phyloP scores from a whole-genome alignment of 2,329 filamentous ascomycete genomes.

The Neopestalotiopsis sp. region DNA sequence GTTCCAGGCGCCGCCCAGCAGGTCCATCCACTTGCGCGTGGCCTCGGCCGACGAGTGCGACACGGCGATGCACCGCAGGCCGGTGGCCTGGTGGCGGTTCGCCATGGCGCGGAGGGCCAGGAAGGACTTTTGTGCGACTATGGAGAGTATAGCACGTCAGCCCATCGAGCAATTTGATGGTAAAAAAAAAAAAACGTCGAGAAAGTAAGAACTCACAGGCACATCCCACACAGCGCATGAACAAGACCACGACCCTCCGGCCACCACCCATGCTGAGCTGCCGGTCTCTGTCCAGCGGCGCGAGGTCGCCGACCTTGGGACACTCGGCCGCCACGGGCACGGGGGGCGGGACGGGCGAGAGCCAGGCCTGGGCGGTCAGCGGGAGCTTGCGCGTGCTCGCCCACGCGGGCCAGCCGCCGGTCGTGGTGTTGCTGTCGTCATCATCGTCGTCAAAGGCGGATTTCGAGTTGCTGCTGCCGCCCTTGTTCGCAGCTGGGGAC shows the following conservation, averaged over 20 bases:
- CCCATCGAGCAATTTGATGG: not conserved
- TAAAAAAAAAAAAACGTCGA: slow-evolving; percentile 19
- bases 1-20: slow-evolving; percentile 63
- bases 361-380: slow-evolving; percentile 59
- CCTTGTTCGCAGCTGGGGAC: slow-evolving; percentile 40
- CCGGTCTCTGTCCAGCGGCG: slow-evolving; percentile 52
- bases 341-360: slow-evolving; percentile 57
- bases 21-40: slow-evolving; percentile 62
- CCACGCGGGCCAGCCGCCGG: slow-evolving; percentile 45
- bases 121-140: slow-evolving; percentile 64
- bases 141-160: not conserved
- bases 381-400: slow-evolving; percentile 56
- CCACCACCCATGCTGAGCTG: slow-evolving; percentile 51
- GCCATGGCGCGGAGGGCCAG: slow-evolving; percentile 60
- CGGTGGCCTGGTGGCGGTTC: slow-evolving; percentile 51
- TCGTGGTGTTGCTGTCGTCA: slow-evolving; percentile 29
- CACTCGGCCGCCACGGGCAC: slow-evolving; percentile 47
- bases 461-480: slow-evolving; percentile 27
- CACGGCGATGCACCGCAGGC: slow-evolving; percentile 60
- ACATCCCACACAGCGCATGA: slow-evolving; percentile 61
- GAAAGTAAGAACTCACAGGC: slow-evolving; percentile 50
- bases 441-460: slow-evolving; percentile 39
- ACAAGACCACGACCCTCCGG: slow-evolving; percentile 53
- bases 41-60: slow-evolving; percentile 63
- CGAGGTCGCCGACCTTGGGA: slow-evolving; percentile 54